Percentiles rank a stretch among this genome's conserved stretches.
Evolutionary conservation across 2,329 filamentous ascomycete species (phyloP).

Genomic region (Alternaria arbusti): DNA sequence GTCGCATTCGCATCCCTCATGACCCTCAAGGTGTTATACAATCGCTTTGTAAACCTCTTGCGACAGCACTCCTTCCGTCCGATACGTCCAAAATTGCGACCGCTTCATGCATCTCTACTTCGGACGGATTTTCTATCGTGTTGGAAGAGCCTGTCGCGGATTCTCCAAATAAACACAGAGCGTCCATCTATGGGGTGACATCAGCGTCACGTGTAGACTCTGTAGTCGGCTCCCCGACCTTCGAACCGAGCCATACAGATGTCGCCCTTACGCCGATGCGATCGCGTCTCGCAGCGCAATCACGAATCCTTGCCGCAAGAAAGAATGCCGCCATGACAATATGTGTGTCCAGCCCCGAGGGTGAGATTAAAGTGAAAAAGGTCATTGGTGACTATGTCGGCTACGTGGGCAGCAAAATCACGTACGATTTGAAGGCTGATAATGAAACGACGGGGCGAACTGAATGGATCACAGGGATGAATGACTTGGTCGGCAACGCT

Average conservation of each 20-base stretch:
- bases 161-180: not conserved
- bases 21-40: slow-evolving; percentile 75
- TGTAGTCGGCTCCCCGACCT: slow-evolving; percentile 19
- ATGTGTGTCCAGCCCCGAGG: slow-evolving; percentile 59
- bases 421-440: slow-evolving; percentile 67
- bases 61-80: slow-evolving; percentile 58
- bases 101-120: slow-evolving; percentile 5
- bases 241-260: not conserved
- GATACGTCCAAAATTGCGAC: slow-evolving; percentile 29
- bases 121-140: not conserved
- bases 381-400: slow-evolving; percentile 69
- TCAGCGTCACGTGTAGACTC: slow-evolving; percentile 28
- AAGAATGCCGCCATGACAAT: slow-evolving; percentile 63
- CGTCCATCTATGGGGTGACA: not conserved
- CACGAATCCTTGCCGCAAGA: slow-evolving; percentile 66
- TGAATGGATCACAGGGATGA: slow-evolving; percentile 36
- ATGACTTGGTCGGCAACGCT: slow-evolving; percentile 30
- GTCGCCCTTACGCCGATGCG: slow-evolving; percentile 52
- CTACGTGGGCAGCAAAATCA: slow-evolving; percentile 62
- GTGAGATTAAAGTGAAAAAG: slow-evolving; percentile 59
- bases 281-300: slow-evolving; percentile 71
- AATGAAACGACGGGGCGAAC: slow-evolving; percentile 14
- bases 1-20: slow-evolving; percentile 66
- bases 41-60: slow-evolving; percentile 68
- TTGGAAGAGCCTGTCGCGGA: not conserved